Evolutionary conservation across 2,329 filamentous ascomycete genomes (phyloP), one percentile per base, ranked within the genome.

Genomic region (Pseudocercospora eumusae): DNA sequence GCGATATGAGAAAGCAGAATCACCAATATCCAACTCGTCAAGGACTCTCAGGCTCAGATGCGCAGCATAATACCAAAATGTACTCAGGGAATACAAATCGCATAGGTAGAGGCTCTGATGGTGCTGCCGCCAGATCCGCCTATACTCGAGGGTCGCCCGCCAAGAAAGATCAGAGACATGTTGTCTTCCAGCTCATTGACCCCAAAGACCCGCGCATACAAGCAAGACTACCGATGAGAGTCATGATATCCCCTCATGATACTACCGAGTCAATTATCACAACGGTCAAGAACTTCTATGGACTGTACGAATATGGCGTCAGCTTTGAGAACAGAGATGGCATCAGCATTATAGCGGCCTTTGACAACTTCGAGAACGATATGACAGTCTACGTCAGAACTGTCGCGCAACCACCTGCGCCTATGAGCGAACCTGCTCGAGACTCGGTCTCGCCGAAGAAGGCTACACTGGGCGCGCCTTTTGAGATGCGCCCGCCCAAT

Each of bases 241-340:
- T 93, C 58, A 90, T 96, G 73, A 97, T 99, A 70, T 96, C 89
- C 73, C 91, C 91, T 52, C 93, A 98, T 77, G 95, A 99, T 81
- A 93, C 91, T 57, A 98, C 93, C 21, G 93, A 98, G 75, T 97
- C 93, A 36, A 99, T 99, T 79, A 91, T 98, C 67, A 95, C 92
- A 13, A 98, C 95, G 1, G 93, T 98, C 74, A 98, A 96, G 84
- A 98, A 97, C 82, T 98, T 98, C 80, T 98, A 96, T 75, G 95
- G 95, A 64, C 84, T 99, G 69, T 97, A 97, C 76, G 91, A 93
- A 68, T 88, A 78, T 54, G 93, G 95, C 68, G 89, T 99, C 73
- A 96, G 92, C 79, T 98, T 99, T 73, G 93, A 98, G 79, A 93
- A 98, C 76, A 86, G 91, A 67, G 82, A 89, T 71, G 92, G 91